These are phyloP conservation scores for Leptographium galeiforme DNA, from an alignment of 2,329 filamentous ascomycete genomes.

Conservation along the genomic window DNA sequence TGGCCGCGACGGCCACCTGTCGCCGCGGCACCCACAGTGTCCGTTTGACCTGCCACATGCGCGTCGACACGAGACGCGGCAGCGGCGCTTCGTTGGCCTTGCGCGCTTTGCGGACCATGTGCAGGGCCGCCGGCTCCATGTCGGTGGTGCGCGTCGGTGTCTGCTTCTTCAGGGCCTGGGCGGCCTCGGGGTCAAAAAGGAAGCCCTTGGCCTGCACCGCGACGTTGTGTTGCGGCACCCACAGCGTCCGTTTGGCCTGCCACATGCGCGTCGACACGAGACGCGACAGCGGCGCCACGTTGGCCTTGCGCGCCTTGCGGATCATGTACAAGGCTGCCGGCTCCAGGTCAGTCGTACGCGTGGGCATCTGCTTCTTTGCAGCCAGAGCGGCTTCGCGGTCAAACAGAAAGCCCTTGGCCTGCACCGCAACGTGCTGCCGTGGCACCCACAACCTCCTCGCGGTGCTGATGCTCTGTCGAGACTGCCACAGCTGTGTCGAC, in stretches of 20 bases:
- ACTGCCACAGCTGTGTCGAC: not conserved
- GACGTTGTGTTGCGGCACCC: not conserved
- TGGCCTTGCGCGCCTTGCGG: slow-evolving; percentile 15
- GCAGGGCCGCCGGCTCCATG: slow-evolving; percentile 15
- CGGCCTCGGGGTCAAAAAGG: slow-evolving; percentile 8
- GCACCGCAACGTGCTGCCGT: not conserved
- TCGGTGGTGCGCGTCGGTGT: slow-evolving; percentile 8
- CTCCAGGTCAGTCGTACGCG: slow-evolving; percentile 10
- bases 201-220: not conserved
- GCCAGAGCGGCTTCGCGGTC: slow-evolving; percentile 5
- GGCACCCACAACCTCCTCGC: slow-evolving; percentile 7
- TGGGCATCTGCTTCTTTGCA: slow-evolving; percentile 3
- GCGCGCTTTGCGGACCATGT: slow-evolving; percentile 11
- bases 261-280: slow-evolving; percentile 15
- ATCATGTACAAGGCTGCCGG: slow-evolving; percentile 18
- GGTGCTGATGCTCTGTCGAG: no score
- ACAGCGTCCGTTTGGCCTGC: slow-evolving; percentile 3
- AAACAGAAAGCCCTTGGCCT: slow-evolving; percentile 3
- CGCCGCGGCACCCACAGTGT: slow-evolving; percentile 4
- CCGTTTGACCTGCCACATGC: not conserved
- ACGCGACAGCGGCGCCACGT: not conserved
- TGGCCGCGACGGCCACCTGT: not conserved
- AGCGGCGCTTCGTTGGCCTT: slow-evolving; percentile 1
- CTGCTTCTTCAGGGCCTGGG: slow-evolving; percentile 3
- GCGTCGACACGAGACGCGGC: slow-evolving; percentile 2